Evolutionary conservation across 1,284 basidiomycete species (phyloP), one percentile per base, ranked within the genome.

Genomic region (Rhodotorula glutinis): DNA sequence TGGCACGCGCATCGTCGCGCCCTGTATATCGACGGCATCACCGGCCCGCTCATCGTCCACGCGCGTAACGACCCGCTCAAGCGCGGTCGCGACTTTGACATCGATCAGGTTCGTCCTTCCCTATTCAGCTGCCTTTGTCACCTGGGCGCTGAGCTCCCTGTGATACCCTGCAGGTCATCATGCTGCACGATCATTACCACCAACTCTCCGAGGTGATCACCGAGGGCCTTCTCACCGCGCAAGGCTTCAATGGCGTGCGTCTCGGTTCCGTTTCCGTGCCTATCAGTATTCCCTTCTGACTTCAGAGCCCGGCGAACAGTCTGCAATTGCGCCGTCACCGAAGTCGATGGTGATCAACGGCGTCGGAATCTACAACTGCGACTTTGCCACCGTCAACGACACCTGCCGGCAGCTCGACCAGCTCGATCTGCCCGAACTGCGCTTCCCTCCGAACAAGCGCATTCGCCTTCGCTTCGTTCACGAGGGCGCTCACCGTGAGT

Each of bases 381-480:
- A 66, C n/a, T 38, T 65, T 64, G 56, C 76, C 69, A 65, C 75
- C 13, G 78, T 76, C 11, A 80, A 79, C 7, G 78, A 78, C 10
- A 59, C 57, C 21, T 73, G 75, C 69, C 70, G 59, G 52, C 75
- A 76, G 75, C 71, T 77, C 57, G 77, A 77, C 1, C 57, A 52
- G 38, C 40, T 11, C 27, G 66, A 78, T 43, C 40, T 58, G 9
- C 65, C 73, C 19, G 75, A 70, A 38, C 66, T 75, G 58, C 47
- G 66, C 19, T 66, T 79, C 29, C 68, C 72, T 25, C 73, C 77
- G 30, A 71, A 75, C 65, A 78, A 78, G 62, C 79, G 80, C 23
- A 83, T 85, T 73, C 81, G 85, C 13, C 81, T 86, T 75, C 82
- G 85, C 5, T 74, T 86, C 46, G 80, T 86, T 66, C 82, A 83